phyloP scores from a whole-genome alignment of 345 rosid genomes.

The Dovyalis caffra region DNA sequence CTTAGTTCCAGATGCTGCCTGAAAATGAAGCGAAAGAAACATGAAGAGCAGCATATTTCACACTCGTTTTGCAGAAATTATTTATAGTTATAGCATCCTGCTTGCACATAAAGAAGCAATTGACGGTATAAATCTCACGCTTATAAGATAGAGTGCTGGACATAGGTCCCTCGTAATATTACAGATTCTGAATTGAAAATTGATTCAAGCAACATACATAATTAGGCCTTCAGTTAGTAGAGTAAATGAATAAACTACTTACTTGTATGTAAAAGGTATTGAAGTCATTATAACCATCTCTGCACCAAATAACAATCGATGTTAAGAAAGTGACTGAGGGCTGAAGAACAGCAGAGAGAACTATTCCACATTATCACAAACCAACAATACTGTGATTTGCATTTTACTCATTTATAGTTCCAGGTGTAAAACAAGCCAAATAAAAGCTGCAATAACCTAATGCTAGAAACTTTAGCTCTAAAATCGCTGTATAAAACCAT shows the following conservation, averaged over 20 bases:
- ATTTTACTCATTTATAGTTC: neutral
- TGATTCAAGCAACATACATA: neutral
- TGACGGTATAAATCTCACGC: too few relatives aligned
- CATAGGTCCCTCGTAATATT: neutral
- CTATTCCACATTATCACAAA: neutral
- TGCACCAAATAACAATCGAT: slow-evolving; percentile 44
- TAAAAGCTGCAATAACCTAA: neutral
- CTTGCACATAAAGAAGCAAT: too few relatives aligned
- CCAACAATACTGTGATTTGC: too few relatives aligned
- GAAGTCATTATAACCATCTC: slow-evolving; percentile 99
- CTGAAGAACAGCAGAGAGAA: neutral
- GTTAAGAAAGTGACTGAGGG: slow-evolving; percentile 4
- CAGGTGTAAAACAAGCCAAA: neutral
- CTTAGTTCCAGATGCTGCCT: slow-evolving; percentile 98
- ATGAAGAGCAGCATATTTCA: neutral
- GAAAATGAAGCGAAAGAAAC: slow-evolving; percentile 17
- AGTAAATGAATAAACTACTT: slow-evolving; percentile 30
- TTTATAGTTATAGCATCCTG: too few relatives aligned
- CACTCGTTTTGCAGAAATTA: too few relatives aligned
- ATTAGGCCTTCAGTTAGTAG: neutral
- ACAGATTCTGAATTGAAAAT: neutral
- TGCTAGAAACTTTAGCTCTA: neutral
- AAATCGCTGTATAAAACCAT: too few relatives aligned
- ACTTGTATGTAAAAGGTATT: slow-evolving; percentile 98
- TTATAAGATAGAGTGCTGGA: neutral